Conservation (phyloP, 2,329 filamentous ascomycete genomes). For the Colletotrichum aenigma region DNA sequence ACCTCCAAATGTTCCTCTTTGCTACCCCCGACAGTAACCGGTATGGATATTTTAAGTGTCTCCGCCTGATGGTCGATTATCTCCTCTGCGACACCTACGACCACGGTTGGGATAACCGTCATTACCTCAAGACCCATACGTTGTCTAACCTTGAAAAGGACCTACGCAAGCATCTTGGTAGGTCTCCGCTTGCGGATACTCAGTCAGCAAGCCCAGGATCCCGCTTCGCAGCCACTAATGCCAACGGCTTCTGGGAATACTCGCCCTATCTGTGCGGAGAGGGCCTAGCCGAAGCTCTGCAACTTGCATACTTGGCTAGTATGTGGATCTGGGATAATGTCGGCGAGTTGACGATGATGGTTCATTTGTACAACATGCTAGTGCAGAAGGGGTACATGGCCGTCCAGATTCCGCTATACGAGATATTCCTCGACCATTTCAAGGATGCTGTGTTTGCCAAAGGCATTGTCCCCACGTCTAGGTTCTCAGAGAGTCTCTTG, state of each 20-base stretch:
- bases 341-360: constrained; percentile 38
- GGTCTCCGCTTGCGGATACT: background rate
- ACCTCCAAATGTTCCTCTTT: background rate
- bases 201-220: constrained; percentile 35
- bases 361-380: constrained; percentile 55
- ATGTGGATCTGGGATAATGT: constrained; percentile 42
- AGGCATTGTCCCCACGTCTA: background rate
- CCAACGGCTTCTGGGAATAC: constrained; percentile 52
- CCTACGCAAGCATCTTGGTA: background rate
- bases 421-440: background rate
- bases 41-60: background rate
- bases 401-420: background rate
- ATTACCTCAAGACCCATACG: background rate
- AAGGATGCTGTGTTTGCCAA: background rate
- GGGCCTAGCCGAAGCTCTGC: constrained; percentile 47
- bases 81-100: background rate
- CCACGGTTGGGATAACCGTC: background rate
- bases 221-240: constrained; percentile 41
- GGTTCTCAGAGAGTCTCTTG: background rate
- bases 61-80: background rate
- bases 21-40: background rate
- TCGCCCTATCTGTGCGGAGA: constrained; percentile 53
- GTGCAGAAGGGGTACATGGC: constrained; percentile 42
- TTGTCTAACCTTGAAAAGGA: background rate
- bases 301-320: constrained; percentile 36